Evolutionary conservation across 2,329 filamentous ascomycete genomes (phyloP).

Genomic region (Pseudogymnoascus sp.): DNA sequence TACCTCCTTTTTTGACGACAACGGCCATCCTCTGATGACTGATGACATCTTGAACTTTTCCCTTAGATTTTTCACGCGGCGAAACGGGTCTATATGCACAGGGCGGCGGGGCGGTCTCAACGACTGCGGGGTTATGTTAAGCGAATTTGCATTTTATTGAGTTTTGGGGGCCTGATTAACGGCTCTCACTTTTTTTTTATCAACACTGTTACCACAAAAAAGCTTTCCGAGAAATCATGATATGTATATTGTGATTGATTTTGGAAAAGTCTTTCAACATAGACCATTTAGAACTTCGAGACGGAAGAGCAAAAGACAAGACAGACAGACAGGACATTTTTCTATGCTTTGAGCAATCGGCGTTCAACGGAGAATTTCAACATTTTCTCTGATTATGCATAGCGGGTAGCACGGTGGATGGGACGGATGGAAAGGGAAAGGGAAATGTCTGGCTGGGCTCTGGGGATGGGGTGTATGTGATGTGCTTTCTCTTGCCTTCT

Average conservation of each 20-base stretch:
- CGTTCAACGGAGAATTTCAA: constrained; percentile 31
- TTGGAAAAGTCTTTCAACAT: constrained; percentile 31
- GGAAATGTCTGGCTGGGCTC: not conserved
- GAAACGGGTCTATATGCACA: constrained; percentile 25
- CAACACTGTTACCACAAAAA: not conserved
- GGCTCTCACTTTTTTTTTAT: not conserved
- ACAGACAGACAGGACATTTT: constrained; percentile 14
- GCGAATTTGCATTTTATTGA: constrained; percentile 12
- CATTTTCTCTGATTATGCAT: constrained; percentile 22
- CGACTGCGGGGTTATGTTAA: constrained; percentile 22
- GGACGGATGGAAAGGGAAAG: not conserved
- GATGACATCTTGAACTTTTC: constrained; percentile 13
- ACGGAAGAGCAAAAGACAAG: not conserved
- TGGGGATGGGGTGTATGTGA: not conserved
- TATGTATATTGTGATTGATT: not conserved
- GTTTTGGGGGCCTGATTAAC: not conserved
- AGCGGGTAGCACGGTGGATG: not conserved
- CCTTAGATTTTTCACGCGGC: constrained; percentile 22
- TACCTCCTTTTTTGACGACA: not conserved
- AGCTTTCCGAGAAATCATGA: not conserved
- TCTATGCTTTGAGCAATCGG: constrained; percentile 20
- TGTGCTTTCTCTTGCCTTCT: not conserved
- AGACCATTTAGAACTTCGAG: constrained; percentile 21
- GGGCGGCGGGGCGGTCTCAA: constrained; percentile 27
- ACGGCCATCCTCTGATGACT: constrained; percentile 1